A percentile compares a stretch with the other conserved stretches of the same genome.
phyloP scores from a whole-genome alignment of 495 filamentous ascomycete genomes.

The Podospora bellae-mahoneyi region DNA sequence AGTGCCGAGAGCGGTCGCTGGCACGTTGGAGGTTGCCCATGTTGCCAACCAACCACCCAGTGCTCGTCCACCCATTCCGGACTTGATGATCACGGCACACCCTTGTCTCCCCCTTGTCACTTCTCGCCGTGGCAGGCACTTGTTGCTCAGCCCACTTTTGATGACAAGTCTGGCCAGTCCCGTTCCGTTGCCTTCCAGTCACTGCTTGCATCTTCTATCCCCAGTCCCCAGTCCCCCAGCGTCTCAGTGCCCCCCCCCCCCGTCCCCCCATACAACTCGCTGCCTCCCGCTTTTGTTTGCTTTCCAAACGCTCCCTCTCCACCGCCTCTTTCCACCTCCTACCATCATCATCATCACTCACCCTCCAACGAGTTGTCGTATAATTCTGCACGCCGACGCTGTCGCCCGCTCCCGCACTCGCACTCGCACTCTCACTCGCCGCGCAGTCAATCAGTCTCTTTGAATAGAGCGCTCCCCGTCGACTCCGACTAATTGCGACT shows the following conservation, averaged over 20 bases:
- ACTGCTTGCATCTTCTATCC: constrained; percentile 33
- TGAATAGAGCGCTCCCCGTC: neutral
- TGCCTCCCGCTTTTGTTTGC: neutral
- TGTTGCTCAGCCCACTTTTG: constrained; percentile 33
- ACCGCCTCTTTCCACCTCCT: constrained; percentile 23
- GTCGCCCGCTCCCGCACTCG: constrained; percentile 27
- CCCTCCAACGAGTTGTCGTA: constrained; percentile 20
- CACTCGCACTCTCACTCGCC: constrained; percentile 26
- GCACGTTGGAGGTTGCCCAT: constrained; percentile 14
- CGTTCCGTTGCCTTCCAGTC: constrained; percentile 35
- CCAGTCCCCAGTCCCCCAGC: constrained; percentile 13
- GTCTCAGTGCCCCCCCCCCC: constrained; percentile 16
- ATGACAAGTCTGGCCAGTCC: constrained; percentile 25
- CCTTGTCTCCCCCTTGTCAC: constrained; percentile 20
- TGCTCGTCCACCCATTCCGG: constrained; percentile 19
- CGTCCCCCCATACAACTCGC: constrained; percentile 2
- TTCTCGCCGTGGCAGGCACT: constrained; percentile 17
- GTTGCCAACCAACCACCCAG: constrained; percentile 20
- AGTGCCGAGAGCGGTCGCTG: constrained; percentile 15
- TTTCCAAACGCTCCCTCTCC: constrained; percentile 13
- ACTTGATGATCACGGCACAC: constrained; percentile 23
- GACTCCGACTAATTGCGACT: constrained; percentile 14
- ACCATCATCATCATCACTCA: neutral
- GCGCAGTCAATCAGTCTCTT: constrained; percentile 29
- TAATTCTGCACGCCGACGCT: constrained; percentile 34